Conservation (phyloP, 371 early-diverging fungal genomes). For the Mortierella sp. region DNA sequence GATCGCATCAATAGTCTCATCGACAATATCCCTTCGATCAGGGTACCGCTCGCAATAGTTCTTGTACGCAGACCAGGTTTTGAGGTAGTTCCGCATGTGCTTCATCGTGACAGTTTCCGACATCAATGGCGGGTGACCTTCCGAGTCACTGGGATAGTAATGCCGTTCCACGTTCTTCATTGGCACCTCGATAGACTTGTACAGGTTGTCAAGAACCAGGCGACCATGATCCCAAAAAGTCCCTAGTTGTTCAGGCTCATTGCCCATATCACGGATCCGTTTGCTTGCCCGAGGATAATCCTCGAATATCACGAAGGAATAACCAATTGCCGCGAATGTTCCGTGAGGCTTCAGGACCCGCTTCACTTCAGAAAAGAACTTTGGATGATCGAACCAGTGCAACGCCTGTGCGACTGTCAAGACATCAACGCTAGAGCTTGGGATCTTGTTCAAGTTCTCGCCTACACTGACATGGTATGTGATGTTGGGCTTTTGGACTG, state of each 20-base stretch:
- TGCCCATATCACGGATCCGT: conserved; percentile 40
- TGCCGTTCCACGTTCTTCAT: conserved; percentile 53
- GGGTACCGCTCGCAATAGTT: conserved; percentile 58
- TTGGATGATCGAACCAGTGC: conserved; percentile 73
- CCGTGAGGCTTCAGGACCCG: conserved; percentile 76
- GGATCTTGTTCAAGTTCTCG: conserved; percentile 56
- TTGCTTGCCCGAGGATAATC: conserved; percentile 54
- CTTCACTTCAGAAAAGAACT: conserved; percentile 68
- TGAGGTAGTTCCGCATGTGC: conserved; percentile 58
- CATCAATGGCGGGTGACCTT: conserved; percentile 41
- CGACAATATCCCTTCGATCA: conserved; percentile 43
- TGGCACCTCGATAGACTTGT: conserved; percentile 55
- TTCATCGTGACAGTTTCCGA: conserved; percentile 52
- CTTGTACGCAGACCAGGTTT: conserved; percentile 67
- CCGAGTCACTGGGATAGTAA: conserved; percentile 41
- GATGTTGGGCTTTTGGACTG: conserved; percentile 58
- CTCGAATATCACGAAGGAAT: conserved; percentile 60
- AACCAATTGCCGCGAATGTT: conserved; percentile 74
- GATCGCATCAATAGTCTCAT: conserved; percentile 47
- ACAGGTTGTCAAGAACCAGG: conserved; percentile 52
- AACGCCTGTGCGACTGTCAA: conserved; percentile 69
- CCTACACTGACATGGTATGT: conserved; percentile 60
- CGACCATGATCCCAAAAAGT: conserved; percentile 47
- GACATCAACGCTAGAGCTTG: conserved; percentile 59
- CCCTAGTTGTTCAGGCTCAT: conserved; percentile 54